Conservation (phyloP, 2,329 filamentous ascomycete species). For the Alternaria postmessia region DNA sequence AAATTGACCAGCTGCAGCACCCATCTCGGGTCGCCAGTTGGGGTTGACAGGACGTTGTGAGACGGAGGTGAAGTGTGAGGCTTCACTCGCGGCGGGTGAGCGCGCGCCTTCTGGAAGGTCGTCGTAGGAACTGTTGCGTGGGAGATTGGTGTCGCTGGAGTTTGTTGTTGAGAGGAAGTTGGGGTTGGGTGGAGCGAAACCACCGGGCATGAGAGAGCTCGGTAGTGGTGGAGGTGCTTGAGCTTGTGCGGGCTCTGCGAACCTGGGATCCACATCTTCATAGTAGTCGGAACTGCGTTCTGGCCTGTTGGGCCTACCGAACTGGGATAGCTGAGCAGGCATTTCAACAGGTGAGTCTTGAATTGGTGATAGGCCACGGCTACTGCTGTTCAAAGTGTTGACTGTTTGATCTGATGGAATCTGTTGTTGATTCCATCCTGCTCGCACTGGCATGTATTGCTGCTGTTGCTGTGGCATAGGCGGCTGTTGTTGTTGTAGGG, state of each 20-base stretch:
- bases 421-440: slow-evolving; percentile 51
- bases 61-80: slow-evolving; percentile 87
- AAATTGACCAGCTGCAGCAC: slow-evolving; percentile 50
- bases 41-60: slow-evolving; percentile 90
- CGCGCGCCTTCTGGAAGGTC: slow-evolving; percentile 69
- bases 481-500: slow-evolving; percentile 28
- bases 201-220: slow-evolving; percentile 44
- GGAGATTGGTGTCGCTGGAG: slow-evolving; percentile 45
- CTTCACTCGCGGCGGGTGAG: slow-evolving; percentile 77
- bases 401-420: slow-evolving; percentile 37
- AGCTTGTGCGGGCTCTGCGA: slow-evolving; percentile 63
- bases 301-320: slow-evolving; percentile 24
- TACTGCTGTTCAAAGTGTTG: slow-evolving; percentile 35
- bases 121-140: slow-evolving; percentile 64
- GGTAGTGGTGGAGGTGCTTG: slow-evolving; percentile 42
- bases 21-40: slow-evolving; percentile 72
- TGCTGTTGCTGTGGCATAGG: slow-evolving; percentile 27
- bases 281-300: slow-evolving; percentile 71
- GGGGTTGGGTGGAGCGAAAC: slow-evolving; percentile 44
- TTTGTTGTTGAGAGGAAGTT: slow-evolving; percentile 37
- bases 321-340: slow-evolving; percentile 40
- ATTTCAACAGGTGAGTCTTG: slow-evolving; percentile 50
- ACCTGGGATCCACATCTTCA: slow-evolving; percentile 91
- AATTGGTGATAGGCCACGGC: slow-evolving; percentile 51
- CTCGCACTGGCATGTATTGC: slow-evolving; percentile 58